Conservation (phyloP, 1,139 yeast species). For the Yamadazyma epiphylla region DNA sequence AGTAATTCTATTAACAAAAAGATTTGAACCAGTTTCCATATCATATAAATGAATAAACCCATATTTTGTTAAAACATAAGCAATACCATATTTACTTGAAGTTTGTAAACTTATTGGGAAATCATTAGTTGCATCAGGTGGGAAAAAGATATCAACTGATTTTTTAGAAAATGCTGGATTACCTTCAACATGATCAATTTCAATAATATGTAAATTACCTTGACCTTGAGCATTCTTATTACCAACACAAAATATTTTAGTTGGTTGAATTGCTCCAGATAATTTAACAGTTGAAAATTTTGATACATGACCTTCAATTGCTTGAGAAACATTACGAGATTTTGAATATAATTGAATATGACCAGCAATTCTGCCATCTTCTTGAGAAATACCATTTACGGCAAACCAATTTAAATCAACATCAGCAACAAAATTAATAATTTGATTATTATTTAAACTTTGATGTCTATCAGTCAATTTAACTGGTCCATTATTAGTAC, state of each 20-base stretch:
- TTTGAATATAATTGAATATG: slow-evolving; percentile 90
- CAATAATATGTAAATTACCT: slow-evolving; percentile 87
- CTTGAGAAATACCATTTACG: slow-evolving; percentile 91
- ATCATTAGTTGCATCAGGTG: slow-evolving; percentile 93
- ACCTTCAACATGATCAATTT: slow-evolving; percentile 88
- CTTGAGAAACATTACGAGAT: slow-evolving; percentile 89
- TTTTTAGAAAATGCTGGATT: slow-evolving; percentile 88
- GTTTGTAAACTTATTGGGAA: slow-evolving; percentile 94
- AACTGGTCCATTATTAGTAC: slow-evolving; percentile 72
- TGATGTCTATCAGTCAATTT: slow-evolving; percentile 83
- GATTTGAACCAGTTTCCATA: slow-evolving; percentile 84
- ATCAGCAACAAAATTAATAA: slow-evolving; percentile 86
- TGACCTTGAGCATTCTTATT: slow-evolving; percentile 84
- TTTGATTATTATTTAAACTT: slow-evolving; percentile 75
- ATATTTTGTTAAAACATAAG: slow-evolving; percentile 87
- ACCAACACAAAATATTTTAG: slow-evolving; percentile 87
- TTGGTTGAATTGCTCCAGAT: slow-evolving; percentile 70
- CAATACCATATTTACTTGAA: slow-evolving; percentile 79
- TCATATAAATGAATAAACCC: slow-evolving; percentile 97
- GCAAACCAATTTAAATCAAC: slow-evolving; percentile 89
- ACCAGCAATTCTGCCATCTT: slow-evolving; percentile 92
- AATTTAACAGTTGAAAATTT: slow-evolving; percentile 75
- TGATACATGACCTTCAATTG: slow-evolving; percentile 97
- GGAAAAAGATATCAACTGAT: slow-evolving; percentile 90
- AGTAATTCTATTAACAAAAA: slow-evolving; percentile 94